Base-by-base conservation (phyloP, 2,329 filamentous ascomycete species). In the Trichoderma lentiforme region DNA sequence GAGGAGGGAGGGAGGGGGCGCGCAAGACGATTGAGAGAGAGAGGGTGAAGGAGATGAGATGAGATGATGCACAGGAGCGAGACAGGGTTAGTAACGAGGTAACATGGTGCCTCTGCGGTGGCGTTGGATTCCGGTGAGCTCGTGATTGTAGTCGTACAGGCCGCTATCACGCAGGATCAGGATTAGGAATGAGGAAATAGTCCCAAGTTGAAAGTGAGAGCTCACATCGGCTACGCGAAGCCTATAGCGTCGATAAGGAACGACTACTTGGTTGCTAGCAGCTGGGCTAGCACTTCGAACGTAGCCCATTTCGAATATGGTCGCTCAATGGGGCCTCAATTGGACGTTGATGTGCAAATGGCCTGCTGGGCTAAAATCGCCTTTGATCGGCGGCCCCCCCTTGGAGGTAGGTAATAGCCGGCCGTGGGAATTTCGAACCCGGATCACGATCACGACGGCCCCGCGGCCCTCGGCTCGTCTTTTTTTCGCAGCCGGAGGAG, bases 341-440 rank as follows among this genome's bases (percentile, higher is more conserved):
- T 43, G 61, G 61, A 47, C 47, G 21, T 21, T 63, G 64, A 67
- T 67, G 64, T 67, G 64, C 60, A 63, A 63, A 63, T 43, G 60
- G 60, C 32, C 34, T 66, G 63, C 63, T 66, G 63, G 63, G 63
- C 64, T 67, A 67, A 67, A 67, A 67, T 57, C 21, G 64, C 64
- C 39, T 39, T 43, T 67, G 64, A 67, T 67, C 64, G 64, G 53
- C 64, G 47, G 15, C 15, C 51, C 28, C 64, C 64, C 53, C 51
- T 30, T 57, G 39, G 36, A 39, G 36, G 39, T 21, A 51, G 21
- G 43, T 24, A 63, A 30, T 63, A 63, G 61, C 61, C 61, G 61
- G 61, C 14, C 18, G 61, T 63, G 60, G 34, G 61, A 47, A 39
- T 32, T 39, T 47, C 30, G 47, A 53, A 6, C n/a, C 47, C n/a